These are phyloP conservation scores for Botryobasidium botryosum DNA, from an alignment of 768 basidiomycete genomes.

Conservation along the genomic window DNA sequence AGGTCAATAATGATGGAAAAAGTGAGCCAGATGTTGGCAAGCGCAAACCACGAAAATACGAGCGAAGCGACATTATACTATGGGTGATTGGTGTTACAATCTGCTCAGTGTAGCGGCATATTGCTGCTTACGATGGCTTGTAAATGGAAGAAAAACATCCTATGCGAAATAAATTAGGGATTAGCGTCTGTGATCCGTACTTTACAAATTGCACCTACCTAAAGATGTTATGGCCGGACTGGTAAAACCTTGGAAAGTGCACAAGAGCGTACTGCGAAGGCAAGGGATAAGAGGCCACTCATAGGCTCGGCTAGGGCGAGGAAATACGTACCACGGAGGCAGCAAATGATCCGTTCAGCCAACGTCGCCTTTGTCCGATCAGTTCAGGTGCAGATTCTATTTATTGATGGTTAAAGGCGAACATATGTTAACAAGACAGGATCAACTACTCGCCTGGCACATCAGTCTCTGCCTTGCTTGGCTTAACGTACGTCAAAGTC, in stretches of 20 bases:
- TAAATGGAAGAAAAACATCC: slow-evolving; percentile 94
- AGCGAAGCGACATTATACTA: slow-evolving; percentile 77
- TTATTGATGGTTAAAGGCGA: neutral
- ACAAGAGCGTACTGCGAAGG: slow-evolving; percentile 61
- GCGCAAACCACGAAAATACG: slow-evolving; percentile 83
- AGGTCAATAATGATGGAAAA: slow-evolving; percentile 91
- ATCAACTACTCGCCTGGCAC: slow-evolving; percentile 36
- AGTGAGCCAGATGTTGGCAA: slow-evolving; percentile 89
- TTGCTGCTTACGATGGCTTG: slow-evolving; percentile 79
- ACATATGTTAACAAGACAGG: neutral
- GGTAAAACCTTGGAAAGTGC: slow-evolving; percentile 82
- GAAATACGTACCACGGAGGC: slow-evolving; percentile 57
- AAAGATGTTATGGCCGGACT: slow-evolving; percentile 69
- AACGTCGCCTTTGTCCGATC: slow-evolving; percentile 89
- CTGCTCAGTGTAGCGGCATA: neutral
- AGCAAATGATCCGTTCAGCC: slow-evolving; percentile 93
- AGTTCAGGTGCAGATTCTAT: slow-evolving; percentile 71
- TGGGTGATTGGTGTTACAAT: neutral
- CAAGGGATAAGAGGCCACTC: neutral
- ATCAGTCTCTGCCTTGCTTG: slow-evolving; percentile 90
- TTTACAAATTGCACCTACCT: slow-evolving; percentile 17
- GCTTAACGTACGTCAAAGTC: slow-evolving; percentile 87
- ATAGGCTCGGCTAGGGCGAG: neutral
- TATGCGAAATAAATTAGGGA: slow-evolving; percentile 3
- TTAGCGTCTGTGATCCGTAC: neutral